Percentiles rank a stretch among this genome's conserved stretches.
phyloP scores from a whole-genome alignment of 2,329 filamentous ascomycete genomes.

The Paraconiothyrium brasiliense region DNA sequence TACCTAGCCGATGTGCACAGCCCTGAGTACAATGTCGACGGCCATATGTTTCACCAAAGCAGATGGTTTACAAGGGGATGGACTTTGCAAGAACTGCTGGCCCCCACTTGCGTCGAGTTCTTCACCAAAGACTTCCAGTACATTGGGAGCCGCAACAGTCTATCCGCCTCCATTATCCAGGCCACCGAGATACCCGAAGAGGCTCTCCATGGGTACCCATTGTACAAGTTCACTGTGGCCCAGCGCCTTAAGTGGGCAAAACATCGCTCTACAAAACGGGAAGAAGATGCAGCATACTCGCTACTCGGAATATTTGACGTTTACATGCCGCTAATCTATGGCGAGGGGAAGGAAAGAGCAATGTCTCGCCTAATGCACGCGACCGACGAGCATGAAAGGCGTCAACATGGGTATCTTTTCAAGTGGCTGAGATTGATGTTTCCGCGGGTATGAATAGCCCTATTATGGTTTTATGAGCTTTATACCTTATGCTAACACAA shows the following conservation, averaged over 20 bases:
- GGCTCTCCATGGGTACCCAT: not conserved
- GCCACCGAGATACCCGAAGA: not conserved
- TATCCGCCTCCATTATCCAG: not conserved
- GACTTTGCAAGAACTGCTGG: not conserved
- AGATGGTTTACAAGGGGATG: not conserved
- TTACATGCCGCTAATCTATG: not conserved
- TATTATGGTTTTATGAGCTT: no score
- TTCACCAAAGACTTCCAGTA: not conserved
- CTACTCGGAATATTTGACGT: not conserved
- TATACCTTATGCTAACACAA: no score
- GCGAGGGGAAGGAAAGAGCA: not conserved
- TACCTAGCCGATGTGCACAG: not conserved
- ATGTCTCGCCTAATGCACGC: not conserved
- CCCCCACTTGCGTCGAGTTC: not conserved
- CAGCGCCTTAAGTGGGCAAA: not conserved
- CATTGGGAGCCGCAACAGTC: not conserved
- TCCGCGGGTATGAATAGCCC: no score
- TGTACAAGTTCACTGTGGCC: not conserved
- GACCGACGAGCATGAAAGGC: not conserved
- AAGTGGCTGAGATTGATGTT: no score
- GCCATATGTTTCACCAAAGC: not conserved
- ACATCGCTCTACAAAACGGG: not conserved
- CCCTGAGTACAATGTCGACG: not conserved
- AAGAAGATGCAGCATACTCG: slow-evolving; percentile 1
- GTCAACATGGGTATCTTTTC: not conserved